These are phyloP conservation scores for Extremus antarcticus DNA, from an alignment of 495 filamentous ascomycete species.

Conservation along the genomic window DNA sequence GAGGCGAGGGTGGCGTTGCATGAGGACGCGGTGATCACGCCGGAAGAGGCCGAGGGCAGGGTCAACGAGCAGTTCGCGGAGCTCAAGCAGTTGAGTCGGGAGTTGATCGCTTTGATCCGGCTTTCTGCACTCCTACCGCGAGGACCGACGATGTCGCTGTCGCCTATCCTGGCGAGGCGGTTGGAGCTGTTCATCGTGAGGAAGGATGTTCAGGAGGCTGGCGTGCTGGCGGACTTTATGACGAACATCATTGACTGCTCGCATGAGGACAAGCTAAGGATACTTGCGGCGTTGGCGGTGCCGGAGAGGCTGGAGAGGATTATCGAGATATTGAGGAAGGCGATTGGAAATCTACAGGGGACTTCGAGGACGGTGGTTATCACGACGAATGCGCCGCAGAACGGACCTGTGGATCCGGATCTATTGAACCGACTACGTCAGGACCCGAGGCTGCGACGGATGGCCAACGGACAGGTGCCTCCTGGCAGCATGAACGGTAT, in stretches of 20 bases:
- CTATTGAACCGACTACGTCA: constrained; percentile 43
- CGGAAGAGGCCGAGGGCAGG: constrained; percentile 39
- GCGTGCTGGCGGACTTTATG: constrained; percentile 92
- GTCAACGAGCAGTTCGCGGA: constrained; percentile 61
- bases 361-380: constrained; percentile 68
- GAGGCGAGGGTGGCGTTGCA: constrained; percentile 61
- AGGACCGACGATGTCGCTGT: constrained; percentile 48
- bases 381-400: constrained; percentile 34
- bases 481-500: constrained; percentile 38
- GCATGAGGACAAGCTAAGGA: constrained; percentile 77
- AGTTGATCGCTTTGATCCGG: constrained; percentile 68
- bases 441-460: constrained; percentile 41
- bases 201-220: constrained; percentile 68
- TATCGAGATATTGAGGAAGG: constrained; percentile 67
- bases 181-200: constrained; percentile 74
- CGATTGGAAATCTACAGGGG: constrained; percentile 69
- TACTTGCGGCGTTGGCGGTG: constrained; percentile 65
- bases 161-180: constrained; percentile 71
- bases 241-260: constrained; percentile 74
- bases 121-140: constrained; percentile 65
- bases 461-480: constrained; percentile 32
- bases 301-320: constrained; percentile 67
- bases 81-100: constrained; percentile 69
- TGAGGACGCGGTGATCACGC: constrained; percentile 42
- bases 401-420: constrained; percentile 32